phyloP scores from a whole-genome alignment of 208 protist species.

The Leishmania amazonensis region DNA sequence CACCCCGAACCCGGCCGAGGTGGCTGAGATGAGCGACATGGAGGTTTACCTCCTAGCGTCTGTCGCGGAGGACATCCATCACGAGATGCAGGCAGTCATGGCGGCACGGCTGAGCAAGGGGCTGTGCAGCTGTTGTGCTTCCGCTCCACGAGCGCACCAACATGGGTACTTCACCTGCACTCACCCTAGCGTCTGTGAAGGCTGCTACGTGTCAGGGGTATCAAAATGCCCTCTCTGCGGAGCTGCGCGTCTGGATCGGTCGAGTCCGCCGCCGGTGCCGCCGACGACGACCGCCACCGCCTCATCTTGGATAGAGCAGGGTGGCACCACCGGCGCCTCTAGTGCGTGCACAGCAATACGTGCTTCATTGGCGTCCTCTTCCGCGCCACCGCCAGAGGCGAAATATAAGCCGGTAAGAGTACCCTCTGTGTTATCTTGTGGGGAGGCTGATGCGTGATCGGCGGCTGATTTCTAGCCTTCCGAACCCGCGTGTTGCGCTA shows the following conservation, averaged over 20 bases:
- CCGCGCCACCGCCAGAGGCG: neutral
- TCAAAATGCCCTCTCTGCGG: conserved; percentile 63
- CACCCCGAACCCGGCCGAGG: conserved; percentile 63
- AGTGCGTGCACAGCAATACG: neutral
- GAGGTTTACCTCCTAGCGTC: conserved; percentile 63
- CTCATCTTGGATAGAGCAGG: neutral
- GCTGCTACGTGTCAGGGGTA: conserved; percentile 30
- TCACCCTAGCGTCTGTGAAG: conserved; percentile 45
- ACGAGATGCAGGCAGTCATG: conserved; percentile 45
- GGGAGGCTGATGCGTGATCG: neutral
- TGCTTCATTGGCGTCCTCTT: neutral
- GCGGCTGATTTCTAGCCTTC: neutral
- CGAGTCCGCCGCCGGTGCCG: neutral
- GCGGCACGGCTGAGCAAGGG: conserved; percentile 44
- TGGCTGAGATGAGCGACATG: conserved; percentile 75
- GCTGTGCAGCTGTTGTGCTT: conserved; percentile 43
- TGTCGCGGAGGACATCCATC: conserved; percentile 33
- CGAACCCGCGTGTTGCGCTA: neutral
- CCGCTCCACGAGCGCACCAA: neutral
- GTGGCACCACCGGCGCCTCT: neutral
- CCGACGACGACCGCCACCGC: too few species aligned
- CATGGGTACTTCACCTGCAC: conserved; percentile 35
- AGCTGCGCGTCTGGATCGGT: conserved; percentile 3
- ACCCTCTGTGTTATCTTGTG: neutral
- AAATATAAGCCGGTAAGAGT: neutral